These are phyloP conservation scores for Prototheca cutis DNA, from an alignment of 163 green algal species.

Conservation along the genomic window DNA sequence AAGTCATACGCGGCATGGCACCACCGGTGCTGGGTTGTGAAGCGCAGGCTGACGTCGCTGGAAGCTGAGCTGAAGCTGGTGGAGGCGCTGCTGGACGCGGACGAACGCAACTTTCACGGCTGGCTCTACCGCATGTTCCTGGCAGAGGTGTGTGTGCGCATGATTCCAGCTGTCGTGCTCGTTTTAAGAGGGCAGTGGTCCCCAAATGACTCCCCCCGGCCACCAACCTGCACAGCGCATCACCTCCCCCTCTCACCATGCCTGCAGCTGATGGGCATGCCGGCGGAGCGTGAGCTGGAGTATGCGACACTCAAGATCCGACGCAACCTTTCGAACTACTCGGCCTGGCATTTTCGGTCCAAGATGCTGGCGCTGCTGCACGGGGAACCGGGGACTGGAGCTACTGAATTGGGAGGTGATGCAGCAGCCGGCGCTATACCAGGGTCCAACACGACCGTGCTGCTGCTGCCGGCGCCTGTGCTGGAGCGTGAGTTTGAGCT, in stretches of 20 bases:
- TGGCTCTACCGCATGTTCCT: conserved; percentile 85
- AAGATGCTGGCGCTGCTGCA: conserved; percentile 52
- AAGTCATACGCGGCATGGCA: conserved; percentile 92
- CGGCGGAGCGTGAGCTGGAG: conserved; percentile 49
- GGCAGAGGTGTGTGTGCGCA: conserved; percentile 19
- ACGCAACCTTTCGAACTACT: conserved; percentile 97
- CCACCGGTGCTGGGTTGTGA: conserved; percentile 74
- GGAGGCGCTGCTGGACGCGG: conserved; percentile 60
- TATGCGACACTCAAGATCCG: conserved; percentile 65
- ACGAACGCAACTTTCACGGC: conserved; percentile 92
- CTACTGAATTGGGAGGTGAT: no score
- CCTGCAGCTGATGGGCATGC: conserved; percentile 19
- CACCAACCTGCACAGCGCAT: no score
- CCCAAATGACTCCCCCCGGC: no score
- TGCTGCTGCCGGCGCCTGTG: conserved; percentile 40
- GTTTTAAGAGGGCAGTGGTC: not conserved
- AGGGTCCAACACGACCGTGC: no score
- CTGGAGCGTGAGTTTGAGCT: conserved; percentile 87
- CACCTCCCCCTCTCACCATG: not conserved
- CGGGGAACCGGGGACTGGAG: no score
- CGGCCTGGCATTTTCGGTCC: conserved; percentile 87
- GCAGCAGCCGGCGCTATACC: no score
- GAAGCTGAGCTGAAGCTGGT: conserved; percentile 68
- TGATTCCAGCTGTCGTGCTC: not conserved
- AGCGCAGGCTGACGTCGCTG: conserved; percentile 39